These are phyloP conservation scores for Ulmus americana DNA, from an alignment of 331 rosid species.

Conservation along the genomic window DNA sequence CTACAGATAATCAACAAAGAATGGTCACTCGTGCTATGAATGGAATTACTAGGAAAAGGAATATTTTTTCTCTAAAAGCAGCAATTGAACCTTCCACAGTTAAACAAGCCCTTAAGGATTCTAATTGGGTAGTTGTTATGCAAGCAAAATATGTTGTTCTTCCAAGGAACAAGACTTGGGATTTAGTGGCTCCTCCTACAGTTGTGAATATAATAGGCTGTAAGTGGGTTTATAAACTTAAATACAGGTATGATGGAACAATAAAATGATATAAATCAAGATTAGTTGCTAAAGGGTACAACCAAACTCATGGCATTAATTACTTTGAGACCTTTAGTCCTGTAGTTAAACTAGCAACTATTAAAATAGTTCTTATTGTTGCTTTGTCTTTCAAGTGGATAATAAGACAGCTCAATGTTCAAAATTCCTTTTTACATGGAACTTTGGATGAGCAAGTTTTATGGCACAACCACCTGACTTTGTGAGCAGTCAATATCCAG, in stretches of 20 bases:
- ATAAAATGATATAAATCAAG: not conserved
- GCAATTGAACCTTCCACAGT: no score
- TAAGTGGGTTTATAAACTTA: not conserved
- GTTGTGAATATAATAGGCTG: not conserved
- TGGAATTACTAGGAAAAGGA: no score
- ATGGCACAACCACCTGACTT: not conserved
- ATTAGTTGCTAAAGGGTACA: not conserved
- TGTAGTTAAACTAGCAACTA: not conserved
- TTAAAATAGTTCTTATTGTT: no score
- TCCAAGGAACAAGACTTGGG: not conserved
- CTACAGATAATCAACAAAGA: no score
- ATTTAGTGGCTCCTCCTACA: not conserved
- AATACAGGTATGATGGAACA: not conserved
- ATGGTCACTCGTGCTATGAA: no score
- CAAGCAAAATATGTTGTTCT: not conserved
- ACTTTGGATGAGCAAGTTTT: not conserved
- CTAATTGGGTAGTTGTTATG: not conserved
- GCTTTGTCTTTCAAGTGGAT: not conserved
- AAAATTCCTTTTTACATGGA: not conserved
- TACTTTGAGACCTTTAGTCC: not conserved
- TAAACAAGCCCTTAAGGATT: not conserved
- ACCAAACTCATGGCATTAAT: not conserved
- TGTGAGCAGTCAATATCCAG: not conserved
- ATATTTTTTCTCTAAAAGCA: no score
- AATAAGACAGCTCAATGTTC: no score